Conservation (phyloP, 495 filamentous ascomycete species). For the Penicillium cosmopolitanum region DNA sequence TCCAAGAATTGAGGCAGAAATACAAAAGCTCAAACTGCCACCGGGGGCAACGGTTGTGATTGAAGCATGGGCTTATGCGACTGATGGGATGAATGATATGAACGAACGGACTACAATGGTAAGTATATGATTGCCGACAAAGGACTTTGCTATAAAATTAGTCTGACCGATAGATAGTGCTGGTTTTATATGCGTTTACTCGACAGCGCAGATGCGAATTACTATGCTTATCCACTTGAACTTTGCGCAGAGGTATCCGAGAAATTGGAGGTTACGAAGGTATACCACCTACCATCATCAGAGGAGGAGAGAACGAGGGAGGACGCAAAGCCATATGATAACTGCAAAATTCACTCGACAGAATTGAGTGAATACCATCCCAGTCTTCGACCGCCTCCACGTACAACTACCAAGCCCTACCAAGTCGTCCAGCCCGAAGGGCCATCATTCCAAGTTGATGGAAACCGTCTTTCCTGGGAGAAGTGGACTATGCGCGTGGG, state of each 20-base stretch:
- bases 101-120: slow-evolving; percentile 34
- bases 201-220: slow-evolving; percentile 52
- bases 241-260: slow-evolving; percentile 66
- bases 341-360: slow-evolving; percentile 46
- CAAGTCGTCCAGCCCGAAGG: slow-evolving; percentile 79
- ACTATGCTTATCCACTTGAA: slow-evolving; percentile 78
- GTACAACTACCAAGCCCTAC: slow-evolving; percentile 70
- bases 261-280: slow-evolving; percentile 58
- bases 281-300: slow-evolving; percentile 42
- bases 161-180: slow-evolving; percentile 22
- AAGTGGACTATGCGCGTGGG: slow-evolving; percentile 69
- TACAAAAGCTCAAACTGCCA: slow-evolving; percentile 32
- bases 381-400: slow-evolving; percentile 53
- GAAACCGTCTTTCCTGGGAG: slow-evolving; percentile 58
- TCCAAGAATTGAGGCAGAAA: slow-evolving; percentile 23
- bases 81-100: slow-evolving; percentile 45
- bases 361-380: slow-evolving; percentile 65
- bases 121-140: not conserved
- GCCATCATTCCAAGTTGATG: slow-evolving; percentile 61
- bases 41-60: slow-evolving; percentile 31
- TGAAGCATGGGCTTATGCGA: slow-evolving; percentile 43
- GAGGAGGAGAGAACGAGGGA: slow-evolving; percentile 28
- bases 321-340: slow-evolving; percentile 28
- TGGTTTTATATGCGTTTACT: slow-evolving; percentile 37
- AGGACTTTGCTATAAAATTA: not conserved